Percentiles rank a stretch among this genome's conserved stretches.
Evolutionary conservation across 2,329 filamentous ascomycete species (phyloP).

Genomic region (Colletotrichum simmondsii): DNA sequence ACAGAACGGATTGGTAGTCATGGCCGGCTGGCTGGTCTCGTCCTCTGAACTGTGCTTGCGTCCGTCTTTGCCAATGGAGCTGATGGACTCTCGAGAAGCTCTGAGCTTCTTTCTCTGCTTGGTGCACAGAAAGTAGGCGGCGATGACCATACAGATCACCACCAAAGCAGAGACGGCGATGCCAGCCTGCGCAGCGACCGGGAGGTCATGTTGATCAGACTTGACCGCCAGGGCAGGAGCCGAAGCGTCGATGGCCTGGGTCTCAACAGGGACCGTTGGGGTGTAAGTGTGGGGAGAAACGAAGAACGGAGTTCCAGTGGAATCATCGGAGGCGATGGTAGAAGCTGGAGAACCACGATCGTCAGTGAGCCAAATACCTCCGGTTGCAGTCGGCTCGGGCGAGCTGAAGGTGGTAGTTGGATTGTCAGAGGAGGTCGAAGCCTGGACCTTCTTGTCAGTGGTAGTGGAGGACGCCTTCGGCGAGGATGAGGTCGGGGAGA

Average conservation of each 20-base stretch:
- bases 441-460: neutral
- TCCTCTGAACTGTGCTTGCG: slow-evolving; percentile 38
- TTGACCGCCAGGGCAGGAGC: neutral
- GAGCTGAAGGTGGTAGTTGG: slow-evolving; percentile 10
- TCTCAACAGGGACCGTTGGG: neutral
- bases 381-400: neutral
- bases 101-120: slow-evolving; percentile 30
- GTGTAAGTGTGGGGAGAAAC: neutral
- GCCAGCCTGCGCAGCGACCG: slow-evolving; percentile 8
- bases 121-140: slow-evolving; percentile 36
- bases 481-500: neutral
- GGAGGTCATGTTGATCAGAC: neutral
- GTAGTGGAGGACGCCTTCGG: neutral
- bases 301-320: neutral
- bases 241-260: neutral
- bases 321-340: neutral
- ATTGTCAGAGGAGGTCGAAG: neutral
- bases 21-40: slow-evolving; percentile 40
- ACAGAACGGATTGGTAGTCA: slow-evolving; percentile 41
- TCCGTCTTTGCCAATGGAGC: slow-evolving; percentile 30
- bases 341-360: neutral
- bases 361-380: slow-evolving; percentile 23
- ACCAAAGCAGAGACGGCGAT: slow-evolving; percentile 14
- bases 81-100: slow-evolving; percentile 8
- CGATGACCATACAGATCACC: slow-evolving; percentile 28